These are phyloP conservation scores for Diatrype stigma DNA, from an alignment of 2,329 filamentous ascomycete genomes.

Conservation along the genomic window DNA sequence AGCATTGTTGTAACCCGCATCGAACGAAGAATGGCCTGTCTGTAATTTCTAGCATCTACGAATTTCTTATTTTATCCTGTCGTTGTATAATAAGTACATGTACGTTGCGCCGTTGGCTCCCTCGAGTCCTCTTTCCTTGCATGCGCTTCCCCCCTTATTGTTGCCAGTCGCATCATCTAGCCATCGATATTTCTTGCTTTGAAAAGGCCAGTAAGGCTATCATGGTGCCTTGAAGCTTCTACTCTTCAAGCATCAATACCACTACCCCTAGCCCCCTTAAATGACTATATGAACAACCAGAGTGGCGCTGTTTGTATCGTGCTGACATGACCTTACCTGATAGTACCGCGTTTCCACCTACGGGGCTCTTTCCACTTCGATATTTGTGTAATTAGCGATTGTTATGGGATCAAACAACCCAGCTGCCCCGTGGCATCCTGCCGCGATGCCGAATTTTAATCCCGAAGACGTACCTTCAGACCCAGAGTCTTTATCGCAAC, in stretches of 20 bases:
- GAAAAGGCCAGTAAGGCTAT: no score
- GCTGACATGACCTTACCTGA: constrained; percentile 12
- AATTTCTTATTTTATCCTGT: neutral
- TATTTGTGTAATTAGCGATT: constrained; percentile 26
- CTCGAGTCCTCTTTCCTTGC: neutral
- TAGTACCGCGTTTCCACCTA: constrained; percentile 17
- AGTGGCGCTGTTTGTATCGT: neutral
- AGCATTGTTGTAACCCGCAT: neutral
- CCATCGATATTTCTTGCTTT: no score
- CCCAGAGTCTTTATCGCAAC: constrained; percentile 7
- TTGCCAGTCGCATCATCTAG: no score
- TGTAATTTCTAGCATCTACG: neutral
- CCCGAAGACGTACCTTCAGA: constrained; percentile 12
- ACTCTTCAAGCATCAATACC: no score
- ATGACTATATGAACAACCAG: neutral
- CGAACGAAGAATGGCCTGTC: neutral
- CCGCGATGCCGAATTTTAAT: constrained; percentile 43
- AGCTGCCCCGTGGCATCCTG: constrained; percentile 46
- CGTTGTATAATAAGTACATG: neutral
- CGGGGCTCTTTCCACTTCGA: constrained; percentile 15
- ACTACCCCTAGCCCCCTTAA: no score
- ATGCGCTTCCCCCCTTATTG: no score
- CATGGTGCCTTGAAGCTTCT: no score
- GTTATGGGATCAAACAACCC: constrained; percentile 40
- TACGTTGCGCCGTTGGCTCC: no score